phyloP scores from a whole-genome alignment of 2,329 filamentous ascomycete species.

The Ophiostoma ulmi region DNA sequence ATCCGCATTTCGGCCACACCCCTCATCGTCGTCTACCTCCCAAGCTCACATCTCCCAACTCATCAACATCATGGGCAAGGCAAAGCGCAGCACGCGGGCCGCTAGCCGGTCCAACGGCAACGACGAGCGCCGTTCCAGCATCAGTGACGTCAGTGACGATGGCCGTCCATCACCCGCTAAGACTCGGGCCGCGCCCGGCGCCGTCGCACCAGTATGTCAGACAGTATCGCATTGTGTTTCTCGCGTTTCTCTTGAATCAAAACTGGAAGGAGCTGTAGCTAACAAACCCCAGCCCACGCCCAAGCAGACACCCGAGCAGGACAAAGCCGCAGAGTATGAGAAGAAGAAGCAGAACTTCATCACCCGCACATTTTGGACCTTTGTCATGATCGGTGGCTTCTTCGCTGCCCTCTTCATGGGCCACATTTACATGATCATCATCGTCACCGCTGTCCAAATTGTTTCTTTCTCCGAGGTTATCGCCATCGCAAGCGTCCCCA shows the following conservation, averaged over 20 bases:
- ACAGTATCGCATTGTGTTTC: not conserved
- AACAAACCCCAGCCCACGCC: constrained; percentile 9
- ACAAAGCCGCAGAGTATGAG: constrained; percentile 67
- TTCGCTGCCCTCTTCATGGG: constrained; percentile 90
- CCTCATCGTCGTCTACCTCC: not conserved
- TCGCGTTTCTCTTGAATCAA: not conserved
- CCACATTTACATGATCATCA: constrained; percentile 92
- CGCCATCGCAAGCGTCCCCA: constrained; percentile 91
- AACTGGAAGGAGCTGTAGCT: not conserved
- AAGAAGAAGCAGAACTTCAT: constrained; percentile 99
- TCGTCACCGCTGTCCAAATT: constrained; percentile 91
- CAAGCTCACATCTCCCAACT: not conserved
- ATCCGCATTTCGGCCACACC: not conserved
- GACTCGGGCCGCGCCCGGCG: constrained; percentile 31
- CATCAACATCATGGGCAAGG: constrained; percentile 31
- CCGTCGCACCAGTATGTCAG: constrained; percentile 26
- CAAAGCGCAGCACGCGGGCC: constrained; percentile 52
- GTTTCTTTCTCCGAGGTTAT: constrained; percentile 99
- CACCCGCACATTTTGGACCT: constrained; percentile 92
- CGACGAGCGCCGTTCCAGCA: constrained; percentile 59
- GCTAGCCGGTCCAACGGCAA: constrained; percentile 49
- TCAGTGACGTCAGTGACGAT: constrained; percentile 52
- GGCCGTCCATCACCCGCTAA: constrained; percentile 27
- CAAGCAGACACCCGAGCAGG: constrained; percentile 40
- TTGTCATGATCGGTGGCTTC: constrained; percentile 94